Evolutionary conservation across 129 eudicot genomes (phyloP).

Genomic region (Arctium lappa): DNA sequence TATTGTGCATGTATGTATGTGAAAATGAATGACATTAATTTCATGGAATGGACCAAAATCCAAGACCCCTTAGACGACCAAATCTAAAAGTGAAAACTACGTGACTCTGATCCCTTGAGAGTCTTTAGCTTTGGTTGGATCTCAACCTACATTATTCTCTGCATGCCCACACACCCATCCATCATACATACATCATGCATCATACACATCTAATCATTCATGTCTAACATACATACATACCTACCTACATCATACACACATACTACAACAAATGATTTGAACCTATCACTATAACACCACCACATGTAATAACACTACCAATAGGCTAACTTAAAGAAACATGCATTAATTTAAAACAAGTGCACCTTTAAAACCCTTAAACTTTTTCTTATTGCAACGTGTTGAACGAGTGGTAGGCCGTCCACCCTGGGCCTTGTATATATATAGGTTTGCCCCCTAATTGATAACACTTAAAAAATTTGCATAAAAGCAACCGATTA

Average conservation of each 20-base stretch:
- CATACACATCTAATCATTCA: background rate
- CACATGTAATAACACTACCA: no score
- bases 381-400: no score
- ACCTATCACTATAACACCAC: no score
- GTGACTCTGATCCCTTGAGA: conserved; percentile 16
- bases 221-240: background rate
- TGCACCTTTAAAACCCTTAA: background rate
- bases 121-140: conserved; percentile 30
- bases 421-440: background rate
- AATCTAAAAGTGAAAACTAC: conserved; percentile 31
- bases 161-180: background rate
- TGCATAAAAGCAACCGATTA: background rate
- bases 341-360: no score
- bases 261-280: no score
- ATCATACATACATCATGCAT: background rate
- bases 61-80: conserved; percentile 18
- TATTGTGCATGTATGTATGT: background rate
- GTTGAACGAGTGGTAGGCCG: background rate
- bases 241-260: background rate
- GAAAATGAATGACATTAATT: background rate
- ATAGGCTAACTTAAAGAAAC: no score
- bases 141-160: conserved; percentile 22
- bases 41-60: conserved; percentile 16
- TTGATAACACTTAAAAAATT: no score
- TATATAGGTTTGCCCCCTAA: no score